Evolutionary conservation across 108 stramenopile species (phyloP).

Genomic region (Poteriospumella lacustris): DNA sequence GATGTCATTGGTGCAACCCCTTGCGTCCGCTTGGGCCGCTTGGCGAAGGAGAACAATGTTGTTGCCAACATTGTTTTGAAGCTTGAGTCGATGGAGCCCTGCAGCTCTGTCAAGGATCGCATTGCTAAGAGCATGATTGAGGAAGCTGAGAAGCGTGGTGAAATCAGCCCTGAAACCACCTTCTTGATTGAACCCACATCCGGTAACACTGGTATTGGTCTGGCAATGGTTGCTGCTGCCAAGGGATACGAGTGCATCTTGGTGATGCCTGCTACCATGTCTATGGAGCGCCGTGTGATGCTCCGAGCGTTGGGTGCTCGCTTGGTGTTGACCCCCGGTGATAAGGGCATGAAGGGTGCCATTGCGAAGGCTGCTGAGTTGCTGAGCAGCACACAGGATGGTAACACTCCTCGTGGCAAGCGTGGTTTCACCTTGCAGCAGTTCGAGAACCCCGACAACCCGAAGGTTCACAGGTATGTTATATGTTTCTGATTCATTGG

Average conservation of each 20-base stretch:
- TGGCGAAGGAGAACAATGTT: conserved; percentile 35
- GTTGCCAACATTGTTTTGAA: conserved; percentile 58
- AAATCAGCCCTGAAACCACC: conserved; percentile 68
- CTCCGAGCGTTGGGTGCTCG: conserved; percentile 59
- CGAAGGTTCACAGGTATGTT: conserved; percentile 66
- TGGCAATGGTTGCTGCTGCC: conserved; percentile 76
- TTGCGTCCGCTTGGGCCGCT: conserved; percentile 47
- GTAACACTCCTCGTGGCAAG: no score
- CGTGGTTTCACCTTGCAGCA: conserved; percentile 69
- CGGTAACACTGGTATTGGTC: conserved; percentile 79
- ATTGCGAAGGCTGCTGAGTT: conserved; percentile 66
- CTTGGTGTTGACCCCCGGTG: conserved; percentile 67
- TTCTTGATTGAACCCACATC: conserved; percentile 73
- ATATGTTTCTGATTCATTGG: no score
- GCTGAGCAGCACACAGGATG: no score
- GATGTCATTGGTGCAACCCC: conserved; percentile 53
- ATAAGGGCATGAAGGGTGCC: conserved; percentile 62
- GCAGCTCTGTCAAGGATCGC: conserved; percentile 81
- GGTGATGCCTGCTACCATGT: conserved; percentile 78
- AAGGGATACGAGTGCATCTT: conserved; percentile 74
- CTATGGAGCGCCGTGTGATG: conserved; percentile 67
- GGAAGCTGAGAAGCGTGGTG: conserved; percentile 73
- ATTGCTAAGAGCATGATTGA: conserved; percentile 71
- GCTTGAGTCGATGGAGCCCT: conserved; percentile 75
- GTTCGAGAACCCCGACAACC: conserved; percentile 86